Base-by-base conservation (phyloP, 495 filamentous ascomycete species). In the Hypoxylon rickii region DNA sequence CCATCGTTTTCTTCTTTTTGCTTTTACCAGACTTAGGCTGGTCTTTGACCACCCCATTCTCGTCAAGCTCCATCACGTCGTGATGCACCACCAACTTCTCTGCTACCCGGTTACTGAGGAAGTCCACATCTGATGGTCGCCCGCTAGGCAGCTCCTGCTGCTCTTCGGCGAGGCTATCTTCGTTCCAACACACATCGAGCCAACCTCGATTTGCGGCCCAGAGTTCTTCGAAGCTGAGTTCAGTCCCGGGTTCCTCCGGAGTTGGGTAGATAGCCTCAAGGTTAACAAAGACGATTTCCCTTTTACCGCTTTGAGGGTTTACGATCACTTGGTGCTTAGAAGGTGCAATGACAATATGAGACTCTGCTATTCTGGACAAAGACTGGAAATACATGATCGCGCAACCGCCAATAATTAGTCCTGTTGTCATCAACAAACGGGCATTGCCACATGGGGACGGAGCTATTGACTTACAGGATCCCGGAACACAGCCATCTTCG, bases 401-500 rank as follows among this genome's bases (percentile, higher is more conserved):
- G 75, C 64, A 81, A 78, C 75, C 73, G 79, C 78, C 69, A 82
- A 83, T 73, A 81, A 90, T 96, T 95, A 96, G 91, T 95, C 92
- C 92, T 96, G 80, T 84, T 82, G 84, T 86, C 81, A 92, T 96
- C 92, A 95, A 96, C 83, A 90, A 80, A 62, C 73, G 78, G 70
- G 78, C 76, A 69, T 55, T 52, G 62, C 62, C 58, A 50, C 70
- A 73, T 62, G 66, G 48, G 66, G 40, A 61, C 53, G 51, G 51
- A 55, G 20, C 32, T 63, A 51, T 55, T 18, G 45, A 83, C 92
- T 84, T 86, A 97, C 94, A 89, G 88, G 82, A 79, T 98, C 94
- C 76, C 91, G 91, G 80, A 96, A 98, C 15, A 97, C 82, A 64
- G 86, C 76, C 83, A 98, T 83, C 77, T 97, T 98, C 42, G 89